These are phyloP conservation scores for Rhizopogon salebrosus DNA, from an alignment of 768 basidiomycete genomes.

Conservation along the genomic window DNA sequence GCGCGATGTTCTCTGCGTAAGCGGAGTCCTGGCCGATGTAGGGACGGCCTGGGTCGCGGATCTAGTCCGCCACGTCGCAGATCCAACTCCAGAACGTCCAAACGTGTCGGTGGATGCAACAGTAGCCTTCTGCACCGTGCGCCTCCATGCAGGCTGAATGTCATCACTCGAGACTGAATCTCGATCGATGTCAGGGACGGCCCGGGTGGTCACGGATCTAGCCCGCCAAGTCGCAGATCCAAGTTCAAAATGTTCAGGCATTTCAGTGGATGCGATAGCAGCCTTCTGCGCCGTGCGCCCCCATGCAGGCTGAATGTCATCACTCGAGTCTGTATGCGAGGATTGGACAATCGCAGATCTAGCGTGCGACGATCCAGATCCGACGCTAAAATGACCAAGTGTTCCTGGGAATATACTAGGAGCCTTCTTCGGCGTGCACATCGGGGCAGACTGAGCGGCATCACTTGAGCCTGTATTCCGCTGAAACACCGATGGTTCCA, in stretches of 20 bases:
- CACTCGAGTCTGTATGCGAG: too few relatives aligned
- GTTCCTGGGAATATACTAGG: conserved; percentile 12
- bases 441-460: neutral
- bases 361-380: conserved; percentile 12
- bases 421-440: conserved; percentile 6
- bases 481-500: conserved; percentile 12
- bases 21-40: conserved; percentile 1
- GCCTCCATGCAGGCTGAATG: neutral
- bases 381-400: conserved; percentile 11
- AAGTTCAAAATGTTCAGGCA: conserved; percentile 14
- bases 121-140: conserved; percentile 6
- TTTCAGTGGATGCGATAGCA: conserved; percentile 10
- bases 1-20: conserved; percentile 1
- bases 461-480: neutral
- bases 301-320: too few relatives aligned
- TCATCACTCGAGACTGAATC: neutral
- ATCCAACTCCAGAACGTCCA: conserved; percentile 14
- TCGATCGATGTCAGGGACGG: conserved; percentile 2
- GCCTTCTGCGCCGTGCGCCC: conserved; percentile 4
- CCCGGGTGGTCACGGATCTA: too few relatives aligned
- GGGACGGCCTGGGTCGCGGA: conserved; percentile 12
- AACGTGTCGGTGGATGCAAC: conserved; percentile 13
- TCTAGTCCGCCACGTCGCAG: conserved; percentile 11
- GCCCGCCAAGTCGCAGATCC: conserved; percentile 10
- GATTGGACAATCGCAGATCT: conserved; percentile 9